Evolutionary conservation across 768 basidiomycete genomes (phyloP), one percentile per base, ranked within the genome.

Genomic region (Mycena indigotica): DNA sequence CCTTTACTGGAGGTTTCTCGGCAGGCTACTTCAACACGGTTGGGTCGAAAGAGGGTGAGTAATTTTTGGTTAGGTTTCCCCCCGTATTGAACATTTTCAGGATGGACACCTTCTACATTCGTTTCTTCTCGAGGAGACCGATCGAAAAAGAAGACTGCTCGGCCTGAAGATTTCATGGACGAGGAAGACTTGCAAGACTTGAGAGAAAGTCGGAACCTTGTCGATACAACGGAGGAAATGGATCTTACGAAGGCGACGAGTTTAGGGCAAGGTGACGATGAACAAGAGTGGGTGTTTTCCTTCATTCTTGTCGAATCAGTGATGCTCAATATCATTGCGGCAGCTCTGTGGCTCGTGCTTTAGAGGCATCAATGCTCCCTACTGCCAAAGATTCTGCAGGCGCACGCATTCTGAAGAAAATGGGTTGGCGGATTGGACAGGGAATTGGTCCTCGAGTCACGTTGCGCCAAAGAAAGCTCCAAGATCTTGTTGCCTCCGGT

Each of bases 21-120:
- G 97, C 97, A 25, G 96, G 96, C 0, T 98, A 98, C 75, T 98
- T 89, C 78, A 98, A 98, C 72, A 83, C 88, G 1, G 96, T 96
- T 32, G 97, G 97, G 1, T 95, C 92, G 5, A 93, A 96, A 72
- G 95, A 98, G 83, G 95, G 95, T 87, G 55, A 25, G 77, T 65
- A 32, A 46, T 17, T n/a, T 29, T 46, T 52, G 32, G 13, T 29
- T 32, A 55, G 41, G 17, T 16, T 25, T 25, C 23, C 39, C 28
- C 28, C 44, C 39, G 26, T 15, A 10, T 26, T 48, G 6, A 48
- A 6, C 10, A 12, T 28, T 12, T 5, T 13, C 21, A 97, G 95
- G 96, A 86, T 99, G 95, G 95, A 72, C 93, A 6, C 97, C 97
- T 0, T 83, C 89, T 29, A 91, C 92, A 2, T 99, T 98, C 72